Base-by-base conservation (phyloP, 2,329 filamentous ascomycete genomes). In the Claviceps fusiformis region DNA sequence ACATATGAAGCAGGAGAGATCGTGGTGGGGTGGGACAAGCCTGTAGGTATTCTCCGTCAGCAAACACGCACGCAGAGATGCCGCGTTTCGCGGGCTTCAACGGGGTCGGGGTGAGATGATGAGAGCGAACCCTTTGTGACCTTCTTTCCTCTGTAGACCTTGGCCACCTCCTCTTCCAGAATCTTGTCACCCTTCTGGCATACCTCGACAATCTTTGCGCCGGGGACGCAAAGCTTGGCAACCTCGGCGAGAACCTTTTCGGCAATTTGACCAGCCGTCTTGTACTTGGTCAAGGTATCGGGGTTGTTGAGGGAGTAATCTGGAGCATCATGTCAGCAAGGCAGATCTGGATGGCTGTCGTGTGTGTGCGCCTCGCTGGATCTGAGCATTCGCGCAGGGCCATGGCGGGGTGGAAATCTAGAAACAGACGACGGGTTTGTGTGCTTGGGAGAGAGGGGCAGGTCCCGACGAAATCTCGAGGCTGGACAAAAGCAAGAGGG, bases 81-180 rank as follows among this genome's bases (percentile, higher is more conserved):
- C 29, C 45, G 17, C 27, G 29, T 10, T 48, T 39, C 11, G 29
- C 13, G 27, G 13, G 24, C 37, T 31, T 15, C 6, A 8, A 13
- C 33, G 17, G 13, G 31, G 13, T 46, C 19, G 19, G 19, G 19
- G 53, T n/a, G 15, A 19, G 19, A 19, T 50, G 9, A 52, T 44
- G 50, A 43, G 39, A 31, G 74, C 77, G 61, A 67, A 88, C 87
- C 93, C 81, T 98, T 98, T 70, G 76, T 71, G 67, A 96, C 85
- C 79, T 96, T 97, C 81, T 97, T 97, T 73, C 91, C 92, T 71
- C 95, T 91, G 82, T 93, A 98, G 67, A 98, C 92, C 79, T 97
- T 97, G 68, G 81, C 74, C 55, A 95, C 80, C 74, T 97, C 93
- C 68, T 95, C 92, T 61, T 93, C 90, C 61, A 98, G 80, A 59